These are phyloP conservation scores for Rhododendron vialii DNA, from an alignment of 148 eudicot species.

Conservation along the genomic window DNA sequence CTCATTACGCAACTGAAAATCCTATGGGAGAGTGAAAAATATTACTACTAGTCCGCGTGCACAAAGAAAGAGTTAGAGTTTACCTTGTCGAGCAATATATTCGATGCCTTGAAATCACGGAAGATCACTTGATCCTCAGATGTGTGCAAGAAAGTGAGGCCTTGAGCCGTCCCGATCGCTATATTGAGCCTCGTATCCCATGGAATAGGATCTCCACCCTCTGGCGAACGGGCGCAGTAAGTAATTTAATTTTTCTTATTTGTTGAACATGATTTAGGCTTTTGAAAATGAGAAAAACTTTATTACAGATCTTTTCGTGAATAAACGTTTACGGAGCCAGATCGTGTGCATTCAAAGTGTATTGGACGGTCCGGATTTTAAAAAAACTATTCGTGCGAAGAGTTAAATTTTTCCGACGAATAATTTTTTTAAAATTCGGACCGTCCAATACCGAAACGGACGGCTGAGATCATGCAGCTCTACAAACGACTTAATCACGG, in stretches of 20 bases:
- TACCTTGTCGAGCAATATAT: conserved; percentile 71
- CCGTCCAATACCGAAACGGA: too few species aligned
- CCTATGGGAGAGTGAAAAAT: neutral
- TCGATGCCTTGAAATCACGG: conserved; percentile 79
- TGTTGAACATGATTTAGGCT: neutral
- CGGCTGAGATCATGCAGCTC: too few species aligned
- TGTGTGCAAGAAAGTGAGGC: conserved; percentile 71
- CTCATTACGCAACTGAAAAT: neutral
- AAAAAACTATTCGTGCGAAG: too few species aligned
- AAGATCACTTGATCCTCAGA: conserved; percentile 76
- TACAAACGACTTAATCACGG: too few species aligned
- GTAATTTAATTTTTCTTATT: neutral
- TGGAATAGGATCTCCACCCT: conserved; percentile 47
- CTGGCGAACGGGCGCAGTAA: conserved; percentile 18
- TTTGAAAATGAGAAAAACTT: neutral
- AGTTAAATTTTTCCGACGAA: too few species aligned
- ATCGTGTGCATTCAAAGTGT: too few species aligned
- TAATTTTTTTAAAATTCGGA: too few species aligned
- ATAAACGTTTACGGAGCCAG: too few species aligned
- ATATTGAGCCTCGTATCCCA: conserved; percentile 66
- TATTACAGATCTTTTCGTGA: too few species aligned
- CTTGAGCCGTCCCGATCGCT: conserved; percentile 78
- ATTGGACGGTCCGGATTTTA: too few species aligned
- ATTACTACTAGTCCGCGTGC: neutral
- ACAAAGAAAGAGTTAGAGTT: neutral